Percentiles rank a stretch among this genome's conserved stretches.
phyloP scores from a whole-genome alignment of 768 basidiomycete genomes.

The Kwoniella dendrophila region DNA sequence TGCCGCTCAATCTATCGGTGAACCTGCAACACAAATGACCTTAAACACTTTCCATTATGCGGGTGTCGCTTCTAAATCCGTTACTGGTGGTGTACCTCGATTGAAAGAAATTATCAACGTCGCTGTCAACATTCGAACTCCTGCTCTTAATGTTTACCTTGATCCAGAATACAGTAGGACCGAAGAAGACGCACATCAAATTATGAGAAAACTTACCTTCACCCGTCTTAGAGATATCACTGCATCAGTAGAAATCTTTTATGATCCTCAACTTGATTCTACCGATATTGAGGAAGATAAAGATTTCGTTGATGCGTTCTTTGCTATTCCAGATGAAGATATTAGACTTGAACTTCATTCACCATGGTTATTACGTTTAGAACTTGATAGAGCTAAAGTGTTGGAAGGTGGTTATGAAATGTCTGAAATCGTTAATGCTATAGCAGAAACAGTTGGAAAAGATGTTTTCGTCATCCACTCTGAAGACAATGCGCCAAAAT shows the following conservation, averaged over 20 bases:
- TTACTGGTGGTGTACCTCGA: slow-evolving; percentile 98
- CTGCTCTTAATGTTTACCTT: slow-evolving; percentile 83
- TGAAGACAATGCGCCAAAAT: slow-evolving; percentile 97
- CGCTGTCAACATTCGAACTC: slow-evolving; percentile 97
- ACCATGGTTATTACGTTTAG: slow-evolving; percentile 94
- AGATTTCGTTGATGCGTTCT: slow-evolving; percentile 97
- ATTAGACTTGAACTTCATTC: slow-evolving; percentile 89
- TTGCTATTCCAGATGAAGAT: slow-evolving; percentile 97
- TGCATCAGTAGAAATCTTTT: slow-evolving; percentile 94
- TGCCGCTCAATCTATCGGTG: slow-evolving; percentile 97
- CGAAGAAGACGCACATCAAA: slow-evolving; percentile 59
- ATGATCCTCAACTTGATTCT: slow-evolving; percentile 86
- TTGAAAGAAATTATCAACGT: slow-evolving; percentile 99
- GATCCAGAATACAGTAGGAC: slow-evolving; percentile 62
- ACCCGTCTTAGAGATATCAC: slow-evolving; percentile 93
- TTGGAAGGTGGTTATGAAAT: slow-evolving; percentile 95
- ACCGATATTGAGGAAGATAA: slow-evolving; percentile 96
- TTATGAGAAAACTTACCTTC: slow-evolving; percentile 67
- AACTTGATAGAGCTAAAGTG: slow-evolving; percentile 96
- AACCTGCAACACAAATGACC: slow-evolving; percentile 99
- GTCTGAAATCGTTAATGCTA: slow-evolving; percentile 88
- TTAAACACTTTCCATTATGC: slow-evolving; percentile 99
- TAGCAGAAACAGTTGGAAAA: slow-evolving; percentile 90
- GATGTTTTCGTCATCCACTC: slow-evolving; percentile 98
- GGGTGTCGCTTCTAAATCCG: slow-evolving; percentile 99